Evolutionary conservation across 2,329 filamentous ascomycete species (phyloP), one percentile per base, ranked within the genome.

Genomic region (Knoxdaviesia proteae): DNA sequence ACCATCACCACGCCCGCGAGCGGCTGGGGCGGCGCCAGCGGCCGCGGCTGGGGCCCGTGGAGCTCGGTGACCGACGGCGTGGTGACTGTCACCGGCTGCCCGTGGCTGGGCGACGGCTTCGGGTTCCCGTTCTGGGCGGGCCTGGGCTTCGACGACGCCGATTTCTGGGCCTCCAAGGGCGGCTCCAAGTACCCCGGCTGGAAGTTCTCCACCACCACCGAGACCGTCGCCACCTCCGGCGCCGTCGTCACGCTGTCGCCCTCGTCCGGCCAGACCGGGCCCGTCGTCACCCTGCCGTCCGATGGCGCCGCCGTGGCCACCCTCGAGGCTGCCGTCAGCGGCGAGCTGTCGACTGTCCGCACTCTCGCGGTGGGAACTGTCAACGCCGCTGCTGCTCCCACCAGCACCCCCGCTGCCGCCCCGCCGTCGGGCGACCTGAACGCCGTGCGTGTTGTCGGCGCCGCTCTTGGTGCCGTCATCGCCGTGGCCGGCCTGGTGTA

Each of bases 21-120:
- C 35, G 45, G 46, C 32, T 48, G 47, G 47, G 39, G 36, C 32
- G 41, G 45, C 33, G 43, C 43, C 36, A 40, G 43, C 42, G 46
- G 49, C 33, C 47, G 46, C 35, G 41, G 41, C 32, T 48, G 47
- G 42, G 43, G 45, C 38, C 34, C 37, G 38, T 42, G 40, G 11
- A 41, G 40, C 5, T 42, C 44, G 39, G 43, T 44, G 42, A 48
- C 48, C 7, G 47, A 44, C 10, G 48, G 45, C 5, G 47, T 47
- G 6, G 51, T 53, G 31, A 52, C 51, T 10, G 48, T 52, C 11
- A 52, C 51, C 6, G 50, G 50, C 4, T 53, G 51, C 40, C 49
- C 51, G 5, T 52, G 51, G 43, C 43, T 51, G 32, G 51, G 49
- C 44, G 44, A 47, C 35, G 49, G 49, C 10, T 50, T 46, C 31